Conservation (phyloP, 2,329 filamentous ascomycete species). For the Ceratocystis cacaofunesta region DNA sequence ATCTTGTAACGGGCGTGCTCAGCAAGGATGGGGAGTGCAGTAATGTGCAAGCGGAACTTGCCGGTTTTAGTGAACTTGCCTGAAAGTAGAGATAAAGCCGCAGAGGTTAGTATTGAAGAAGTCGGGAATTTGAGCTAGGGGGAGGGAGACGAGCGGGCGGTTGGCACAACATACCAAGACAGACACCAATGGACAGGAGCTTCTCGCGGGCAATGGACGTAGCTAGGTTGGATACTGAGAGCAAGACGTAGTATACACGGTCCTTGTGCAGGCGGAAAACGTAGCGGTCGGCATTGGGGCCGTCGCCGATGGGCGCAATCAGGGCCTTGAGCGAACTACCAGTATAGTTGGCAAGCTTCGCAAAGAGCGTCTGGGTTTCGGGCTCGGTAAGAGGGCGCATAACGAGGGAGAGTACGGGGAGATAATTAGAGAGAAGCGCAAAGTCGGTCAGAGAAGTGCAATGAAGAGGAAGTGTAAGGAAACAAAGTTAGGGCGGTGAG, state of each 20-base stretch:
- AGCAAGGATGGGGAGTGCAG: conserved; percentile 71
- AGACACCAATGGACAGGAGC: conserved; percentile 77
- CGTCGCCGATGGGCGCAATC: conserved; percentile 56
- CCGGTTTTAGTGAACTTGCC: conserved; percentile 95
- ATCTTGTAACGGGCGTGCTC: conserved; percentile 91
- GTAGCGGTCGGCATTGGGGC: conserved; percentile 56
- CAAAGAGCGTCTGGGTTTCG: conserved; percentile 70
- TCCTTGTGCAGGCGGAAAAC: conserved; percentile 73
- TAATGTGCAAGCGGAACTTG: conserved; percentile 91
- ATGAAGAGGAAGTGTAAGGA: background rate
- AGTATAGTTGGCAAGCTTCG: conserved; percentile 88
- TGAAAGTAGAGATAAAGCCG: conserved; percentile 20
- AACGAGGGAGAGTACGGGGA: conserved; percentile 20
- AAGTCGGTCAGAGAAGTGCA: background rate
- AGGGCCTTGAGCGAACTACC: conserved; percentile 74
- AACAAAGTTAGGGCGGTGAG: background rate
- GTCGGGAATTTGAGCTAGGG: background rate
- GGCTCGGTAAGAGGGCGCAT: conserved; percentile 74
- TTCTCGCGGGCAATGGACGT: conserved; percentile 70
- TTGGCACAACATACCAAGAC: conserved; percentile 40
- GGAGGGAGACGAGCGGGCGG: background rate
- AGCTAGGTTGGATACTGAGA: conserved; percentile 80
- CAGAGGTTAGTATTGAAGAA: background rate
- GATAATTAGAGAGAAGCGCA: conserved; percentile 7
- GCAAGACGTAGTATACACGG: conserved; percentile 81